phyloP scores from a whole-genome alignment of 805 yeast genomes.

The Trichomonascus vanleenenianus region DNA sequence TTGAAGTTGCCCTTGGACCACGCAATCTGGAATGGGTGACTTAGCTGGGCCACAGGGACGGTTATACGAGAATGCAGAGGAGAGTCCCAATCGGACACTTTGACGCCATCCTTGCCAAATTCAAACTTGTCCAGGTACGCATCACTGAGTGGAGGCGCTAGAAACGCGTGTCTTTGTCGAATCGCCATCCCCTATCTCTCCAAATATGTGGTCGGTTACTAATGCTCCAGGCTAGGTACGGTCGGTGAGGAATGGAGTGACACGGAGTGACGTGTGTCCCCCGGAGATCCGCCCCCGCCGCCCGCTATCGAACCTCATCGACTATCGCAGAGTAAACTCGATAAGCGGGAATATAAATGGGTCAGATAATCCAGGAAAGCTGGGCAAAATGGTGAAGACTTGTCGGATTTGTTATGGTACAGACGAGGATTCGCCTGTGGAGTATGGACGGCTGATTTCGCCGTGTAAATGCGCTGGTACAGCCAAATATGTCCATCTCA shows the following conservation, averaged over 20 bases:
- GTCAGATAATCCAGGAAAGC: too few relatives aligned
- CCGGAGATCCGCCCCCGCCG: neutral
- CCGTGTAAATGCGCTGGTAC: constrained; percentile 6
- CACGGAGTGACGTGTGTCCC: too few relatives aligned
- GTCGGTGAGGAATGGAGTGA: neutral
- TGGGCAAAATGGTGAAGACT: neutral
- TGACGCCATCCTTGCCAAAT: neutral
- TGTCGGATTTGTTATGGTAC: constrained; percentile 3
- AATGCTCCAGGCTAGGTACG: too few relatives aligned
- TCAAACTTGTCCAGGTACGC: neutral
- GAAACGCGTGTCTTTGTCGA: constrained; percentile 1
- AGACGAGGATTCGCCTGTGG: neutral
- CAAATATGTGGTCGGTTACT: too few relatives aligned
- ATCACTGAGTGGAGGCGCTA: neutral
- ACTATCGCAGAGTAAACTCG: too few relatives aligned
- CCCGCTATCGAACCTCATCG: too few relatives aligned
- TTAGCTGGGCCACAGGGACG: constrained; percentile 9
- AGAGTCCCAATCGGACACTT: neutral
- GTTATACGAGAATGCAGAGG: constrained; percentile 17
- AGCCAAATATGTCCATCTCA: constrained; percentile 3
- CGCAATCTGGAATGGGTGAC: constrained; percentile 10
- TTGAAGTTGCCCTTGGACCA: constrained; percentile 14
- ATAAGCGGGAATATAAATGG: too few relatives aligned
- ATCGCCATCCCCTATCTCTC: too few relatives aligned
- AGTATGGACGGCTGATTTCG: constrained; percentile 1